phyloP scores from a whole-genome alignment of 345 rosid species.

The Lenwebbia sp. region DNA sequence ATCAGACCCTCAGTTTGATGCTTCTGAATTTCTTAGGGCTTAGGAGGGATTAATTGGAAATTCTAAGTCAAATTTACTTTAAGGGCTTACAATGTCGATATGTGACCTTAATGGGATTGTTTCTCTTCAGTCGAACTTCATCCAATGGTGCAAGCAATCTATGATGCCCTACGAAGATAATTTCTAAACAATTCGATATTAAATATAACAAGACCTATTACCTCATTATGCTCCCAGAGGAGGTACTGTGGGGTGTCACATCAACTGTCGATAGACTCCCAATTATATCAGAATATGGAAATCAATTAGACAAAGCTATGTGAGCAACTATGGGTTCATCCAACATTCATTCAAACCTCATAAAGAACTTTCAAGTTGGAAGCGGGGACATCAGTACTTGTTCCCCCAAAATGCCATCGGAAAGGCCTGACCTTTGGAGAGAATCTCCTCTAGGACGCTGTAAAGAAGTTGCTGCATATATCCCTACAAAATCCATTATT shows the following conservation, averaged over 20 bases:
- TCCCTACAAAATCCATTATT: conserved; percentile 32
- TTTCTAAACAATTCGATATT: neutral
- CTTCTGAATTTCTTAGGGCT: neutral
- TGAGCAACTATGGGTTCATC: neutral
- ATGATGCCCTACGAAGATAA: neutral
- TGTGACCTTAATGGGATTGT: neutral
- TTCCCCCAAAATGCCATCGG: conserved; percentile 42
- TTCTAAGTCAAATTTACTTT: neutral
- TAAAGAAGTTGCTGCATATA: conserved; percentile 71
- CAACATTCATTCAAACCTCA: neutral
- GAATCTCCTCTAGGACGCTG: conserved; percentile 55
- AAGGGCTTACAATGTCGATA: neutral
- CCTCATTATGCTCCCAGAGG: neutral
- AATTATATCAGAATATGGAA: neutral
- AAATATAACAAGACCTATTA: neutral
- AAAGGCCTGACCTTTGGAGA: conserved; percentile 30
- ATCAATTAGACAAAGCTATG: neutral
- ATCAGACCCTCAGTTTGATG: neutral
- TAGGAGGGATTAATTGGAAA: neutral
- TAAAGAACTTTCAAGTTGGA: conserved; percentile 29
- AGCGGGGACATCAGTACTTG: conserved; percentile 39
- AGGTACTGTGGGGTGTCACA: neutral
- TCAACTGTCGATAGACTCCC: neutral
- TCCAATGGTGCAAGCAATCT: neutral
- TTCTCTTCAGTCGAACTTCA: neutral